Percentiles rank a stretch among this genome's conserved stretches.
These are phyloP conservation scores for Colletotrichum sp. DNA, from an alignment of 2,329 filamentous ascomycete species.

Conservation along the genomic window DNA sequence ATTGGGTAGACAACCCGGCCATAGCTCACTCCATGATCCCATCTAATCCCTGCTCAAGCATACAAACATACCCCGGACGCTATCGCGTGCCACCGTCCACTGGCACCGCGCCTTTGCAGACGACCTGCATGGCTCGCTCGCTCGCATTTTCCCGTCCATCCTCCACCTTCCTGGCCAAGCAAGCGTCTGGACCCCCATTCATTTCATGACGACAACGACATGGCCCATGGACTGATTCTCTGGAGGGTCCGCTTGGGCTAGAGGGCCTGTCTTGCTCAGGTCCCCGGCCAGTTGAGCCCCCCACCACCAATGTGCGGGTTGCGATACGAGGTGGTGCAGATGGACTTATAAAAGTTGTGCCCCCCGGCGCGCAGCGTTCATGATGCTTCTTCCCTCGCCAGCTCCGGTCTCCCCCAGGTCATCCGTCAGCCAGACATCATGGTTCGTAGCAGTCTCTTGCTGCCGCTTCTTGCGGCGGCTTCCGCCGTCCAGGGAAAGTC, in stretches of 20 bases:
- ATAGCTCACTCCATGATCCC: neutral
- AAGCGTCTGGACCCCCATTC: neutral
- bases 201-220: constrained; percentile 7
- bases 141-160: neutral
- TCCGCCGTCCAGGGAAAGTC: constrained; percentile 31
- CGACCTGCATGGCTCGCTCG: neutral
- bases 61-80: neutral
- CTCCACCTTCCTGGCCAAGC: constrained; percentile 14
- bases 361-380: neutral
- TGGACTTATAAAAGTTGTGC: constrained; percentile 6
- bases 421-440: constrained; percentile 32
- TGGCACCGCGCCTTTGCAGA: neutral
- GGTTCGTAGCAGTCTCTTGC: constrained; percentile 37
- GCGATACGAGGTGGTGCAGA: neutral
- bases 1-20: neutral
- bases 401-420: constrained; percentile 13
- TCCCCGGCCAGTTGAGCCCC: neutral
- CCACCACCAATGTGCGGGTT: neutral
- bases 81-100: neutral
- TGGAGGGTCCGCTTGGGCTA: neutral
- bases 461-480: constrained; percentile 40
- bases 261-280: neutral
- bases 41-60: neutral
- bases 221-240: neutral
- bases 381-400: neutral